Evolutionary conservation across 1,284 basidiomycete species (phyloP).

Genomic region (Puccinia horiana): DNA sequence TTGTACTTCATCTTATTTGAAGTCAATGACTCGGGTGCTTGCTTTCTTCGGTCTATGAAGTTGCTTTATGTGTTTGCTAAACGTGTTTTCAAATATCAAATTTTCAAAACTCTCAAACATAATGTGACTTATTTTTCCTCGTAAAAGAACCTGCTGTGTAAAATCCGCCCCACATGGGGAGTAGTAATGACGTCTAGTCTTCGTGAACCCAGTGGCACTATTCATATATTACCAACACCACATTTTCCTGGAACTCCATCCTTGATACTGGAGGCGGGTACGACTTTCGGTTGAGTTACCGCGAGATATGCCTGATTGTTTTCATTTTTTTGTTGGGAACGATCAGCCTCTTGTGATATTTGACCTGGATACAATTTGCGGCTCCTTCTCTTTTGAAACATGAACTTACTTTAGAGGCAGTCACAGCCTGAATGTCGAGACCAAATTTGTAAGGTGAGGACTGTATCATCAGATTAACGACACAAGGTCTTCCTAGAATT

Average conservation of each 20-base stretch:
- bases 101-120: no score
- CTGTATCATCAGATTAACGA: background rate
- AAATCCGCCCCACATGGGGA: no score
- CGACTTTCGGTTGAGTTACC: background rate
- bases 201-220: no score
- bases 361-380: background rate
- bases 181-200: no score
- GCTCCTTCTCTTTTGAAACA: background rate
- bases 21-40: no score
- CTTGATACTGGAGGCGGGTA: background rate
- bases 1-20: no score
- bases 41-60: no score
- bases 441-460: constrained; percentile 15
- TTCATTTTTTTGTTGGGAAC: background rate
- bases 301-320: background rate
- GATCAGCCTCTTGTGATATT: background rate
- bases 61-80: no score
- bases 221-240: background rate
- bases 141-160: no score
- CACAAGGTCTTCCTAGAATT: constrained; percentile 35
- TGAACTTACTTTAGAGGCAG: background rate
- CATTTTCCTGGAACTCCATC: background rate
- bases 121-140: no score
- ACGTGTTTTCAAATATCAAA: no score
- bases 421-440: background rate